phyloP scores from a whole-genome alignment of 139 green algal genomes.

The Chlamydomonas sp. region DNA sequence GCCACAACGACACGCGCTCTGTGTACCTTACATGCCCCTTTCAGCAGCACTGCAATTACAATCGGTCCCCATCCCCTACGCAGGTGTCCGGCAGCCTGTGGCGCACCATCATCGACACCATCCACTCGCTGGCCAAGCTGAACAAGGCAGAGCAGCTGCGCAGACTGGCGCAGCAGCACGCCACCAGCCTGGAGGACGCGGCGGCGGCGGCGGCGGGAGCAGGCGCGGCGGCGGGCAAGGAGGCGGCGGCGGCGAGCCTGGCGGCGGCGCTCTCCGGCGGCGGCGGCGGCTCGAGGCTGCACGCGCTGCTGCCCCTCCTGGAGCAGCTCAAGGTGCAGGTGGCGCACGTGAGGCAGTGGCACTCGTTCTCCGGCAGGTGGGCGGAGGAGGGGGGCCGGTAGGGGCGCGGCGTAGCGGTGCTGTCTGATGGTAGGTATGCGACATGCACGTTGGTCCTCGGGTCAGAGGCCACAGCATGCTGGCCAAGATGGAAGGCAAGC shows the following conservation, averaged over 20 bases:
- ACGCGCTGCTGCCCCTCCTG: conserved; percentile 12
- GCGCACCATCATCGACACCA: conserved; percentile 7
- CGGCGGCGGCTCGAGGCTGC: neutral
- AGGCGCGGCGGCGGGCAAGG: conserved; percentile 9
- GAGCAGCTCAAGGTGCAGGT: conserved; percentile 3
- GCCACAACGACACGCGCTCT: no score
- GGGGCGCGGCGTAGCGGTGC: no score
- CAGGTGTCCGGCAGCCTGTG: neutral
- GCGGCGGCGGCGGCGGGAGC: neutral
- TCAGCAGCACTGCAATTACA: neutral
- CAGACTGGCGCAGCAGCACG: conserved; percentile 6
- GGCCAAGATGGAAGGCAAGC: no score
- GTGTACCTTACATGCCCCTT: no score
- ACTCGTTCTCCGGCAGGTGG: conserved; percentile 26
- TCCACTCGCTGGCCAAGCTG: conserved; percentile 15
- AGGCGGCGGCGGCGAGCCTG: conserved; percentile 3
- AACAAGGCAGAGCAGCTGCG: conserved; percentile 14
- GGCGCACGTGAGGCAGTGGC: neutral
- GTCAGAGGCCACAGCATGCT: no score
- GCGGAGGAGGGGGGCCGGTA: neutral
- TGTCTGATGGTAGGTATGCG: no score
- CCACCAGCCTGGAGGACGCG: conserved; percentile 11
- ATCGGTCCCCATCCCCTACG: neutral
- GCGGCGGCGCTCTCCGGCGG: neutral
- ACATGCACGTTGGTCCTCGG: no score